A percentile compares a stretch with the other conserved stretches of the same genome.
These are phyloP conservation scores for Penicillium daleae DNA, from an alignment of 495 filamentous ascomycete genomes.

Conservation along the genomic window DNA sequence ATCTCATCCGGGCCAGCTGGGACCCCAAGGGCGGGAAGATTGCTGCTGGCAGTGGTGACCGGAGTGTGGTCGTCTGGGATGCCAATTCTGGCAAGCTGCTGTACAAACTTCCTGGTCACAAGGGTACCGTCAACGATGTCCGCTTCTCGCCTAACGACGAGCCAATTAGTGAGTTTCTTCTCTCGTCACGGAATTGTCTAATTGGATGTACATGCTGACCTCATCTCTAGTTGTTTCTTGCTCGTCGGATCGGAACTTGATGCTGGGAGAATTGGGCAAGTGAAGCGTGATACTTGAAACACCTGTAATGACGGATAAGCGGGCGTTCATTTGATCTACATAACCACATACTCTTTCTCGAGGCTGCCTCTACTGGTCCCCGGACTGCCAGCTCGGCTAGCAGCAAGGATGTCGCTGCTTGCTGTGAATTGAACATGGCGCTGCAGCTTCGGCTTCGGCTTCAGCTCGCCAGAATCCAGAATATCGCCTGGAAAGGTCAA, in stretches of 20 bases:
- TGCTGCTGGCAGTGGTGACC: slow-evolving; percentile 86
- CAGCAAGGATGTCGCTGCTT: not conserved
- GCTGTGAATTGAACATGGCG: not conserved
- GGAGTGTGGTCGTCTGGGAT: slow-evolving; percentile 91
- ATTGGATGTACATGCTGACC: slow-evolving; percentile 12
- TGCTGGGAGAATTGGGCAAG: slow-evolving; percentile 76
- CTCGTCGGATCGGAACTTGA: slow-evolving; percentile 78
- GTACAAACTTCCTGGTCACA: slow-evolving; percentile 94
- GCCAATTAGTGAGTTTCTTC: slow-evolving; percentile 76
- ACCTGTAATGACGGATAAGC: slow-evolving; percentile 26
- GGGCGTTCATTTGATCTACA: slow-evolving; percentile 31
- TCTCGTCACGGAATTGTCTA: not conserved
- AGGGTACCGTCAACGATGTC: slow-evolving; percentile 93
- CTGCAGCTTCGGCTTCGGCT: not conserved
- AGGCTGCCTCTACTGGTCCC: not conserved
- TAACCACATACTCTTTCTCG: slow-evolving; percentile 11
- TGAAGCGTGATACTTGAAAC: slow-evolving; percentile 33
- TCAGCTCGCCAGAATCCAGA: not conserved
- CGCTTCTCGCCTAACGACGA: slow-evolving; percentile 83
- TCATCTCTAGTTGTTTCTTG: slow-evolving; percentile 74
- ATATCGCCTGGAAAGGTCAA: not conserved
- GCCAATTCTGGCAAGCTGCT: slow-evolving; percentile 78
- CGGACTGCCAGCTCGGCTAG: not conserved
- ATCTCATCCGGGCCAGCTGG: slow-evolving; percentile 91
- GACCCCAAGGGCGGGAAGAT: slow-evolving; percentile 83